Evolutionary conservation across 1,284 basidiomycete species (phyloP), one percentile per base, ranked within the genome.

Genomic region (Cutaneotrichosporon mucoides): DNA sequence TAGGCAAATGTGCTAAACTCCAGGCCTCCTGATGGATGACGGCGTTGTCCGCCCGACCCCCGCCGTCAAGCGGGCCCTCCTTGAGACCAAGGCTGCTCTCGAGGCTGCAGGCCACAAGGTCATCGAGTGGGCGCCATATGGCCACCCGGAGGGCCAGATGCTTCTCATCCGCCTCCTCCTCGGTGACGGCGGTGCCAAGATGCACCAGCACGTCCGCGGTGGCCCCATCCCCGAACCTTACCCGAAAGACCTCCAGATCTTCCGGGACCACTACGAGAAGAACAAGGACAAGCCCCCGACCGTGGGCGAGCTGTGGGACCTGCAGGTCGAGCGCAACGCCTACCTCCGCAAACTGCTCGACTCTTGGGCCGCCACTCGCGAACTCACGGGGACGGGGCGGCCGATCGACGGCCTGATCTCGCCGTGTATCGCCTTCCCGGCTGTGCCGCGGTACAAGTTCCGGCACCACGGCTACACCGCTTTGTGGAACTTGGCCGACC

Each of bases 51-150:
- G 76, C 8, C 88, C 89, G 3, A 84, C 87, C 60, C 88, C 88
- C 0, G 87, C 88, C 0, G 73, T 89, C n/a, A 73, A 68, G n/a
- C 80, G 88, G 42, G 88, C 84, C 1, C 74, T 91, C 43, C 79
- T 84, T 65, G 80, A 78, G 52, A 80, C 82, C 2, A 84, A 84
- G 68, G 71, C 78, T 2, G 85, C 86, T 0, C 76, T 91, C 34
- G 61, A 81, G 24, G 79, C 76, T 4, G 84, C 84, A 5, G 88
- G 88, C 0, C 88, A 90, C 70, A 80, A 81, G 68, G 68, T 79
- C 8, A 64, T 79, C 56, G 76, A 76, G 37, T 79, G 71, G 68
- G 67, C 73, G 8, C 61, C 62, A 2, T 59, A 55, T 48, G 46
- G 60, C 36, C 36, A 35, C 38, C 10, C 13, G 12, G 42, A 24